Base-by-base conservation (phyloP, 495 filamentous ascomycete genomes). In the Aspergillus ostianus region DNA sequence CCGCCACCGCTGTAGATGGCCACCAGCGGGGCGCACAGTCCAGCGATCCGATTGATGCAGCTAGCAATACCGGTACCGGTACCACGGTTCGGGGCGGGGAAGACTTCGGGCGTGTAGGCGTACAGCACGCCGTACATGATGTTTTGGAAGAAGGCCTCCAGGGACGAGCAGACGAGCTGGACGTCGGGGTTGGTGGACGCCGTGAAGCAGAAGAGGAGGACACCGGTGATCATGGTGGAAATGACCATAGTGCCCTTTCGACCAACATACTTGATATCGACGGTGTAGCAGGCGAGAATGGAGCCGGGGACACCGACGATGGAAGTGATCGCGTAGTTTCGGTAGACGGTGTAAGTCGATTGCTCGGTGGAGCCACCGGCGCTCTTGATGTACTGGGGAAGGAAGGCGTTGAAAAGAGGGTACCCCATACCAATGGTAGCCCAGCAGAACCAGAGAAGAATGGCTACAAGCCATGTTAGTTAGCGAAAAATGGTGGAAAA, bases 71-170 rank as follows among this genome's bases (percentile, higher is more conserved):
- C 84, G 6, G 80, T 83, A 4, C 80, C 84, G 2, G 82, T 85
- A 15, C 84, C 84, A 27, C 84, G 77, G 65, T 80, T 79, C 0
- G 82, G 81, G 15, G 82, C 82, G 0, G 84, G 82, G 71, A 86
- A 85, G 15, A 85, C 81, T 60, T 86, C 84, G 0, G 84, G 84
- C 0, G 84, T 86, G 65, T 84, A 84, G 44, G 81, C 81, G 64
- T 85, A 86, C 8, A 87, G 70, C 4, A 85, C 83, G 20, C 83
- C 83, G 61, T 85, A 86, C 83, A 84, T 84, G 68, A 85, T 82
- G 64, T 85, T 85, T 70, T 85, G 82, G 77, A 84, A 84, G 69
- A 86, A 82, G 29, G 81, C 78, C 58, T 84, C 80, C 19, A 84
- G 71, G 51, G 77, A 81, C 29, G 67, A 75, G 70, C 82, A 85